phyloP scores from a whole-genome alignment of 164 flowering plant genomes.

The Tinospora cordifolia region DNA sequence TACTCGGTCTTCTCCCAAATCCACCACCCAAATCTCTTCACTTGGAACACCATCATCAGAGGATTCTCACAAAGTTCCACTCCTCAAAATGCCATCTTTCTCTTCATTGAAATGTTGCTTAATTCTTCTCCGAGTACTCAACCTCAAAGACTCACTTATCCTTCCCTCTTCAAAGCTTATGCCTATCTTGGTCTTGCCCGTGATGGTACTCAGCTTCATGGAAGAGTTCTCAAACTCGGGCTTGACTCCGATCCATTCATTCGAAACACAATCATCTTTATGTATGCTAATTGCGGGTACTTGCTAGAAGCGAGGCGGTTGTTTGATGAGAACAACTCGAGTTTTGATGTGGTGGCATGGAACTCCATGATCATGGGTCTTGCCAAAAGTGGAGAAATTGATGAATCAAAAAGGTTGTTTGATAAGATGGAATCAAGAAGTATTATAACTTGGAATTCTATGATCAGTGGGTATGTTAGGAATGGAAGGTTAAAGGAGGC shows the following conservation, averaged over 20 bases:
- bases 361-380: constrained; percentile 65
- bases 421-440: constrained; percentile 43
- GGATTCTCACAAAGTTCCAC: constrained; percentile 54
- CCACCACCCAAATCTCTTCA: constrained; percentile 43
- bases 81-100: constrained; percentile 44
- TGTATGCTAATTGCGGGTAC: constrained; percentile 57
- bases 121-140: constrained; percentile 19
- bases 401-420: constrained; percentile 47
- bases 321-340: constrained; percentile 40
- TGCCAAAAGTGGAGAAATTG: constrained; percentile 49
- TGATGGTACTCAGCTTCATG: constrained; percentile 65
- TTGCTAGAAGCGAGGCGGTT: constrained; percentile 38
- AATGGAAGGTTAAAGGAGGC: constrained; percentile 55
- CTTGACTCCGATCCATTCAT: constrained; percentile 47
- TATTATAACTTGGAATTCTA: constrained; percentile 57
- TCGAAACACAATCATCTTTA: constrained; percentile 49
- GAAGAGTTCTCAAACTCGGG: constrained; percentile 50
- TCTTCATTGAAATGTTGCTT: constrained; percentile 52
- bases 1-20: constrained; percentile 45
- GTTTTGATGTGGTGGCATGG: constrained; percentile 58
- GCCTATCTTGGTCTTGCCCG: constrained; percentile 45
- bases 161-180: constrained; percentile 71
- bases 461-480: constrained; percentile 75
- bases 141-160: constrained; percentile 47
- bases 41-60: constrained; percentile 73